These are phyloP conservation scores for Pelargonium myrrhifolium DNA, from an alignment of 441 rosid genomes.

Conservation along the genomic window DNA sequence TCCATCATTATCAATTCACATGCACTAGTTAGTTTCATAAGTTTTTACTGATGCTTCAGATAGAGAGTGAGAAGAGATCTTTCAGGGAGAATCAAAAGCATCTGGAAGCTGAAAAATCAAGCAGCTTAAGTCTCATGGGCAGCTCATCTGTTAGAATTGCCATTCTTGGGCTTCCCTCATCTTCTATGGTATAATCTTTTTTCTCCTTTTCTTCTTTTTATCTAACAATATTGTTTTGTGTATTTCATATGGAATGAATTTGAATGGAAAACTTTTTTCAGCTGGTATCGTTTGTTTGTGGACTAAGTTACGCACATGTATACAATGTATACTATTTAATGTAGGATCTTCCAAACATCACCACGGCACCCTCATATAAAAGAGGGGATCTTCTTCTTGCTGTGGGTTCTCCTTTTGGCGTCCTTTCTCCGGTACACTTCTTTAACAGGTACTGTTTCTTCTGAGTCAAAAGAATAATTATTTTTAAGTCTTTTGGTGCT, in stretches of 20 bases:
- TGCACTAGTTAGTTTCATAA: neutral
- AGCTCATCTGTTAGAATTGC: conserved; percentile 68
- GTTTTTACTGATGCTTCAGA: conserved; percentile 27
- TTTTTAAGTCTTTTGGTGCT: conserved; percentile 4
- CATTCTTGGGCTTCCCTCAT: conserved; percentile 55
- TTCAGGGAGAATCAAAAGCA: conserved; percentile 31
- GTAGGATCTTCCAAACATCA: conserved; percentile 50
- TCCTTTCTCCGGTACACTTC: conserved; percentile 82
- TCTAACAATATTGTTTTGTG: neutral
- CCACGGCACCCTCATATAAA: conserved; percentile 31
- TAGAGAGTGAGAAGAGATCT: conserved; percentile 28
- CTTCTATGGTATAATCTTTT: conserved; percentile 35
- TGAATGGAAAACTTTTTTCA: conserved; percentile 7
- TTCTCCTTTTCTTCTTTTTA: too few relatives aligned
- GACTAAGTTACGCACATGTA: conserved; percentile 6
- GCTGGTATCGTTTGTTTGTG: conserved; percentile 5
- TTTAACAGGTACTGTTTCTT: conserved; percentile 59
- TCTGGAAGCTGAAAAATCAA: conserved; percentile 30
- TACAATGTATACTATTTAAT: conserved; percentile 18
- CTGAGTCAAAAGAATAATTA: neutral
- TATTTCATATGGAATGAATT: neutral
- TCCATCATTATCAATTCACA: neutral
- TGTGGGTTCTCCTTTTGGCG: conserved; percentile 92
- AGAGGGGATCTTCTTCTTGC: conserved; percentile 73
- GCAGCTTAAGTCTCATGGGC: conserved; percentile 41